phyloP scores from a whole-genome alignment of 164 flowering plant genomes.

The Umbellularia californica region DNA sequence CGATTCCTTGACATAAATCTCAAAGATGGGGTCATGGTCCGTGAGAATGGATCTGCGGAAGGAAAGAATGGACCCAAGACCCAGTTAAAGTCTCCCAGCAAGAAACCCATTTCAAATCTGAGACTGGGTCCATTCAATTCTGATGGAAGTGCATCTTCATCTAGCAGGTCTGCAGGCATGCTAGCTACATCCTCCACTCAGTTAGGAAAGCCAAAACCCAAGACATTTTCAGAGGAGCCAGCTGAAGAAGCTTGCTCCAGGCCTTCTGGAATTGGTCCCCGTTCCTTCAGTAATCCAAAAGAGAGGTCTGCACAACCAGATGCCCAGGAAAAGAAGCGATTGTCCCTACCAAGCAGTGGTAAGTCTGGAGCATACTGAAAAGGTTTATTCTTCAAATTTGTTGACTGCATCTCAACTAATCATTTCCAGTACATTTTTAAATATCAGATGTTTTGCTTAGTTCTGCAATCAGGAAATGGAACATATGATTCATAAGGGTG shows the following conservation, averaged over 20 bases:
- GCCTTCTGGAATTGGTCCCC: constrained; percentile 32
- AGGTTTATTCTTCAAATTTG: no score
- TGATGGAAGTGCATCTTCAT: constrained; percentile 66
- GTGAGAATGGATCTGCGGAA: constrained; percentile 46
- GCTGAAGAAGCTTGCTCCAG: constrained; percentile 48
- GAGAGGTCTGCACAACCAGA: constrained; percentile 54
- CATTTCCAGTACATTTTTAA: no score
- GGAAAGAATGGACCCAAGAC: constrained; percentile 29
- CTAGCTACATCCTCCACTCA: constrained; percentile 29
- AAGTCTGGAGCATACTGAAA: constrained; percentile 15
- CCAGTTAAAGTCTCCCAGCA: constrained; percentile 36
- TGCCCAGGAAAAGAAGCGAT: constrained; percentile 55
- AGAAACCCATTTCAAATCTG: constrained; percentile 43
- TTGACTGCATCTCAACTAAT: no score
- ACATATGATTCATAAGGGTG: no score
- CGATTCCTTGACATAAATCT: constrained; percentile 78
- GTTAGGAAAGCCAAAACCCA: constrained; percentile 42
- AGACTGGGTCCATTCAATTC: constrained; percentile 52
- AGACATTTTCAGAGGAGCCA: constrained; percentile 30
- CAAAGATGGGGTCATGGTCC: constrained; percentile 61
- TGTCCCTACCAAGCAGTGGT: constrained; percentile 76
- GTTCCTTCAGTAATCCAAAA: constrained; percentile 85
- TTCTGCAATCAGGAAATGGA: no score
- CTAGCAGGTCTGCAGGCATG: constrained; percentile 44
- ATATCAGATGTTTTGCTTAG: no score